Evolutionary conservation across 148 eudicot species (phyloP).

Genomic region (Pouteria glomerata): DNA sequence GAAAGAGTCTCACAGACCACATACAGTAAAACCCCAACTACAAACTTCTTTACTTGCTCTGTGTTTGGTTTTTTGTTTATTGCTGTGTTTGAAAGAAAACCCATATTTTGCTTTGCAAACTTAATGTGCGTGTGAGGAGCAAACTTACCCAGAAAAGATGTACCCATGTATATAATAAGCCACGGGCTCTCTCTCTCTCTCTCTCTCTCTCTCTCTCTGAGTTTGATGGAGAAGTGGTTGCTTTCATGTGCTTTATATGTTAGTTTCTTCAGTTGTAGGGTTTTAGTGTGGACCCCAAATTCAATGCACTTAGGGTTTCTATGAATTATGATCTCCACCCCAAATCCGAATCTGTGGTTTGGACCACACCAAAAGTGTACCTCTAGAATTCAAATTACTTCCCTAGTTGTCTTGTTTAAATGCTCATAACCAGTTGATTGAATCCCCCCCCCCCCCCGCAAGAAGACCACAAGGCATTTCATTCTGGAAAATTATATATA

Average conservation of each 20-base stretch:
- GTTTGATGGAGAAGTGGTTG: constrained; percentile 13
- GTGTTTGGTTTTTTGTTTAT: background rate
- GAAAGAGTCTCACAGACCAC: constrained; percentile 27
- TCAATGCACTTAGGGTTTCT: constrained; percentile 7
- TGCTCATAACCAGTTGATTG: constrained; percentile 5
- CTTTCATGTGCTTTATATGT: constrained; percentile 22
- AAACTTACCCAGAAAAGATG: constrained; percentile 17
- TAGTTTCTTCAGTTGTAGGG: constrained; percentile 15
- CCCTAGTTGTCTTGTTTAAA: background rate
- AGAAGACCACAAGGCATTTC: background rate
- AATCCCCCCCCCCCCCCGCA: too few species aligned
- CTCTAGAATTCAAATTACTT: background rate
- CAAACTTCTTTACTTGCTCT: constrained; percentile 7
- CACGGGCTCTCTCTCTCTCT: too few species aligned
- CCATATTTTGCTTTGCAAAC: background rate
- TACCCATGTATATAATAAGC: background rate
- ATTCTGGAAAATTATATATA: background rate
- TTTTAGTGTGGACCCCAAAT: constrained; percentile 17
- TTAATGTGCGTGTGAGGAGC: constrained; percentile 6
- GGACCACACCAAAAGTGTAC: background rate
- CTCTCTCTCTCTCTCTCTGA: too few species aligned
- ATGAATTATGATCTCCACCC: background rate
- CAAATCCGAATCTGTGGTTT: background rate
- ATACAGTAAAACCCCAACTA: constrained; percentile 21
- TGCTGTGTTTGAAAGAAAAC: constrained; percentile 1